Conservation (phyloP, 23 red algal genomes). For the Chondrus crispus region DNA sequence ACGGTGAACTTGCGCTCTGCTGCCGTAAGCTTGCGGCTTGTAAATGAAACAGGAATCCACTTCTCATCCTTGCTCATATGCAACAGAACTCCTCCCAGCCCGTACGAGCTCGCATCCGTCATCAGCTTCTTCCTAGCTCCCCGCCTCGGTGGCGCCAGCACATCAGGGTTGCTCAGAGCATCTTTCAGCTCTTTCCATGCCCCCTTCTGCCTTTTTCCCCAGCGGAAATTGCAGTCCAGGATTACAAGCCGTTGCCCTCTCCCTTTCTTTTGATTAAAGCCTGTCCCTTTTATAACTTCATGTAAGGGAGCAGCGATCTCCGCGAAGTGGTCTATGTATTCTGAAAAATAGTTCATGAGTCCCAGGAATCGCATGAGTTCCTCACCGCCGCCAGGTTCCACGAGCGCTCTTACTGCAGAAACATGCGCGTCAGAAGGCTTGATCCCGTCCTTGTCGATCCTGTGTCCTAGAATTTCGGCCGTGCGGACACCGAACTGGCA, state of each 20-base stretch:
- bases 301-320: neutral
- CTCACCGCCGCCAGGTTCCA: neutral
- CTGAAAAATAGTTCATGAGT: neutral
- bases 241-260: neutral
- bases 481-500: neutral
- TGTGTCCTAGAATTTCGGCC: neutral
- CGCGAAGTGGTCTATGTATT: neutral
- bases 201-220: neutral
- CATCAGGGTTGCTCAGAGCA: neutral
- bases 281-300: slow-evolving; percentile 1
- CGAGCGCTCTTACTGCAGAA: neutral
- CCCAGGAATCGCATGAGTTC: neutral
- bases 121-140: neutral
- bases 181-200: neutral
- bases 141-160: neutral
- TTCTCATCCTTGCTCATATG: neutral
- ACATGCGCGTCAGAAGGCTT: neutral
- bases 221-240: neutral
- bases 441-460: neutral
- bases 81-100: neutral
- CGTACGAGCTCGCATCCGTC: neutral
- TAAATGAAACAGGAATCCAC: neutral
- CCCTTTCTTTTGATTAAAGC: neutral
- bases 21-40: neutral
- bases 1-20: neutral